Percentiles rank a stretch among this genome's conserved stretches.
phyloP scores from a whole-genome alignment of 208 protist genomes.

The Leishmania aethiopica region DNA sequence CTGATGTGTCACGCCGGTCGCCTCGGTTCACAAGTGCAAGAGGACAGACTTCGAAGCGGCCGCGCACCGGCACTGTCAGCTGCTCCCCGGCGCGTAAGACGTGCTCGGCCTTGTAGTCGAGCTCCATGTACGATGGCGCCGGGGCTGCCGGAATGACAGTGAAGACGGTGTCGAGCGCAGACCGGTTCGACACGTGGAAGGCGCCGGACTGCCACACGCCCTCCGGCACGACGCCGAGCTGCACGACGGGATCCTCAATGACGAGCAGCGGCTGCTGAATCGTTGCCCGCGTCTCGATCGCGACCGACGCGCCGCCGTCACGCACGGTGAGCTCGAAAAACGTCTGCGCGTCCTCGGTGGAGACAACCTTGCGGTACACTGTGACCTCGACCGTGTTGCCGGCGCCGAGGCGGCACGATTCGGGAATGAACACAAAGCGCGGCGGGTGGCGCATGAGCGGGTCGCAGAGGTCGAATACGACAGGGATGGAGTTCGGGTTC shows the following conservation, averaged over 20 bases:
- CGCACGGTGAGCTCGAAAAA: conserved; percentile 88
- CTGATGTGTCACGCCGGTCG: background rate
- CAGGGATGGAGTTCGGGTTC: conserved; percentile 85
- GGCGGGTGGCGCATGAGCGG: conserved; percentile 76
- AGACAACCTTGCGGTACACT: conserved; percentile 85
- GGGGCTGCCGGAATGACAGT: conserved; percentile 45
- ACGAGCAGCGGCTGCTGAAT: conserved; percentile 75
- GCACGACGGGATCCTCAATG: conserved; percentile 61
- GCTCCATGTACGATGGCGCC: conserved; percentile 55
- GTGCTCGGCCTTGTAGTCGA: conserved; percentile 44
- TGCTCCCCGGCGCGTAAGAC: conserved; percentile 63
- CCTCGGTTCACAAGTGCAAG: background rate
- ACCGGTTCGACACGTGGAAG: conserved; percentile 77
- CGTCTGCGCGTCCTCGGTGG: conserved; percentile 78
- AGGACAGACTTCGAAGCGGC: conserved; percentile 40
- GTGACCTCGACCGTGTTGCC: conserved; percentile 87
- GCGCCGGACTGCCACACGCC: conserved; percentile 61
- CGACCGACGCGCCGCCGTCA: conserved; percentile 69
- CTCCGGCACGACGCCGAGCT: conserved; percentile 77
- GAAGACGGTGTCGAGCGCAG: conserved; percentile 82
- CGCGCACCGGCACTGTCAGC: conserved; percentile 61
- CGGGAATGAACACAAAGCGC: conserved; percentile 85
- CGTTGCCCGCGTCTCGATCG: conserved; percentile 84
- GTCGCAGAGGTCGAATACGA: conserved; percentile 76
- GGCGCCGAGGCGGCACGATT: conserved; percentile 66